Conservation (phyloP, 805 yeast species). For the Starmera dryadoides region DNA sequence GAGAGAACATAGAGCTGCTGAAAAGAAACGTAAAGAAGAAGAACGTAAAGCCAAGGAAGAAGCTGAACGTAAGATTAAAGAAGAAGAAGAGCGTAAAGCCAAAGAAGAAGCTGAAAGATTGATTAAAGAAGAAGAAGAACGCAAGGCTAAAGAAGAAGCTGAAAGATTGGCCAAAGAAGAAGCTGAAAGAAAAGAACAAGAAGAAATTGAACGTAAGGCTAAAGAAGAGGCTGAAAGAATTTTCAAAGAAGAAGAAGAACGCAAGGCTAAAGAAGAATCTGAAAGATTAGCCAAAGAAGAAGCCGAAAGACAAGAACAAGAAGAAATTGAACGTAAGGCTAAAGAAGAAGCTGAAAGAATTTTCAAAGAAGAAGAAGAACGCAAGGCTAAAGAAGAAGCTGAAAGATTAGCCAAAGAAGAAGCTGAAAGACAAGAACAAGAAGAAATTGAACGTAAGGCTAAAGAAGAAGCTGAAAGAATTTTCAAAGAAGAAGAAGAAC, state of each 20-base stretch:
- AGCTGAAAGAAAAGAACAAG: not conserved
- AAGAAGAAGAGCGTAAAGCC: constrained; percentile 9
- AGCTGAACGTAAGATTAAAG: constrained; percentile 60
- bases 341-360: constrained; percentile 3
- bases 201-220: constrained; percentile 2
- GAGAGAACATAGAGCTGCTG: constrained; percentile 6
- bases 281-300: constrained; percentile 1
- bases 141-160: constrained; percentile 9
- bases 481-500: constrained; percentile 1
- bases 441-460: constrained; percentile 3
- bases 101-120: constrained; percentile 3
- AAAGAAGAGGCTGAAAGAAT: constrained; percentile 3
- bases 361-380: constrained; percentile 7
- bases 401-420: constrained; percentile 2
- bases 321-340: constrained; percentile 1
- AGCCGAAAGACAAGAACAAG: constrained; percentile 7
- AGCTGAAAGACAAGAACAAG: constrained; percentile 1
- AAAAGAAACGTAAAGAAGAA: constrained; percentile 4
- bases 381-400: constrained; percentile 2
- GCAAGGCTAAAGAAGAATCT: constrained; percentile 1
- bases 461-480: not conserved
- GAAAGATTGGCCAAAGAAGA: constrained; percentile 5
- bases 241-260: constrained; percentile 1
- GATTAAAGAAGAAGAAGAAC: constrained; percentile 4
- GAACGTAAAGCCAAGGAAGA: constrained; percentile 3